These are phyloP conservation scores for Purshia tridentata DNA, from an alignment of 306 rosid genomes.

Conservation along the genomic window DNA sequence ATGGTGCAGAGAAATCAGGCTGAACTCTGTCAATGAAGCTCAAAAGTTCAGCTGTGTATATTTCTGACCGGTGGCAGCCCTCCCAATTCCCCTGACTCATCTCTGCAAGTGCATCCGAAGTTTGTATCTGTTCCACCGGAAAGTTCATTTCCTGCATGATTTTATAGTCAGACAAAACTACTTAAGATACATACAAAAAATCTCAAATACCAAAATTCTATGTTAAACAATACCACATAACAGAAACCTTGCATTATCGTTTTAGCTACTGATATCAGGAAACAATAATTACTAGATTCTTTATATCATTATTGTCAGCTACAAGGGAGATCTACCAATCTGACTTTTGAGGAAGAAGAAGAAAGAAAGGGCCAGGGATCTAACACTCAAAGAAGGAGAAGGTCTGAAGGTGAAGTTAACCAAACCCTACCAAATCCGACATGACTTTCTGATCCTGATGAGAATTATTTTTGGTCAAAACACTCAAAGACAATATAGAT, in stretches of 20 bases:
- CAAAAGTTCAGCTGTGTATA: conserved; percentile 69
- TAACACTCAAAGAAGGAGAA: not conserved
- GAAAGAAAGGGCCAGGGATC: not conserved
- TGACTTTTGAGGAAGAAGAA: not conserved
- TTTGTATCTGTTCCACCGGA: conserved; percentile 72
- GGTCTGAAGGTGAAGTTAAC: not conserved
- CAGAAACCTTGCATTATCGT: conserved; percentile 4
- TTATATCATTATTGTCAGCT: not conserved
- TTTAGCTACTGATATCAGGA: not conserved
- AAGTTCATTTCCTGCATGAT: conserved; percentile 63
- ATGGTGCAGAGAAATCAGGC: conserved; percentile 90
- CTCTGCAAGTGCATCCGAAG: conserved; percentile 74
- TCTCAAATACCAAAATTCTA: conserved; percentile 17
- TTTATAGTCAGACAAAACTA: conserved; percentile 16
- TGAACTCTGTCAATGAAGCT: conserved; percentile 70
- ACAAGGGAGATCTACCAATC: not conserved
- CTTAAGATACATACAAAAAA: conserved; percentile 7
- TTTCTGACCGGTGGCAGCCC: conserved; percentile 86
- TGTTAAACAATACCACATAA: not conserved
- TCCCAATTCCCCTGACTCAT: conserved; percentile 99
- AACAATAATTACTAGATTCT: not conserved
- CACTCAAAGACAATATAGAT: not conserved
- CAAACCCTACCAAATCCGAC: not conserved
- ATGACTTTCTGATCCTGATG: not conserved
- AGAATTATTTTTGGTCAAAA: not conserved